Base-by-base conservation (phyloP, 768 basidiomycete species). In the Lentinula aciculospora region DNA sequence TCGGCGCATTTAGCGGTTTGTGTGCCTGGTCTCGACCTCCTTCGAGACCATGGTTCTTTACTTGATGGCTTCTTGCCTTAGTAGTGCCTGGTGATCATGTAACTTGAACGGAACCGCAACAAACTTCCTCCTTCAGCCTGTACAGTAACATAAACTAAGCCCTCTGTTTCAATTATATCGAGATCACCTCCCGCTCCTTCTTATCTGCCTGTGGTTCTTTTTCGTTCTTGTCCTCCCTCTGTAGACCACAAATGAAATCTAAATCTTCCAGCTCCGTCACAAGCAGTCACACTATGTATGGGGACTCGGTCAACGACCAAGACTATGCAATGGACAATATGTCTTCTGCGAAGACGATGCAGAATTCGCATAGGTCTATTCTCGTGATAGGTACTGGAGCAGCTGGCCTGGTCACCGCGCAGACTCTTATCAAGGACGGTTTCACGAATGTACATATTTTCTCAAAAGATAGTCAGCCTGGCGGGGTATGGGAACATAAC, bases 401-500 rank as follows among this genome's bases (percentile, higher is more conserved):
- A 10, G 81, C 83, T 3, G 84, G 83, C 5, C 71, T 86, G 29
- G 80, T 86, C 62, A 84, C 80, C 3, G 82, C 81, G 1, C 72
- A 85, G 37, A 76, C 77, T 10, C 74, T 86, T 4, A 63, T 80
- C 15, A 71, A 74, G 40, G 86, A 87, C 55, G 84, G 84, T 0
- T 86, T 86, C 65, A 68, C 66, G 5, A 62, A 78, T 39, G 76
- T 88, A 1, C 75, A 80, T 34, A 62, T 88, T 8, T 65, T 87
- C 29, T 80, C 84, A 19, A 72, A 79, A 21, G 85, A 87, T 65
- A 69, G 65, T 21, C 72, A 76, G 2, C 72, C 75, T 2, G 85
- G 86, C 21, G 86, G 86, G 1, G 79, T 81, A 1, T 86, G 85
- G 86, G 72, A 77, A 4, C 69, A 65, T n/a, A 74, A 77, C 12